Evolutionary conservation across 441 rosid genomes (phyloP), one percentile per base, ranked within the genome.

Genomic region (Erodium texanum): DNA sequence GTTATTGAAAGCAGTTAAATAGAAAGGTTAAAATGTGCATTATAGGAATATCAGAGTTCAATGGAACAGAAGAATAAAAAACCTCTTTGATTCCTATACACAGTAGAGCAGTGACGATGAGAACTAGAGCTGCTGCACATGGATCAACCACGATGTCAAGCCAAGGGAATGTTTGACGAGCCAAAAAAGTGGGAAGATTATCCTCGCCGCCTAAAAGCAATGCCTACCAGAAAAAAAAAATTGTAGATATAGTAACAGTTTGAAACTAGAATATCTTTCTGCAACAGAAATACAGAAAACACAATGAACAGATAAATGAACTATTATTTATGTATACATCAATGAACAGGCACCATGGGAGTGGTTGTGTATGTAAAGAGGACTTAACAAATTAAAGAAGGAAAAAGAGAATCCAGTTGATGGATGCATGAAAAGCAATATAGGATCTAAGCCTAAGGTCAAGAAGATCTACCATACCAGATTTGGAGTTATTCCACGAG

Each of bases 401-500:
- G 43, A 56, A 58, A 10, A 70, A 24, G 0, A 52, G 52, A 18
- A 64, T 11, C 9, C n/a, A 14, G 3, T 14, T 2, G 54, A 48
- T 48, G 3, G 19, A 14, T 48, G 19, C 16, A 66, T 18, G 24
- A 18, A 48, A 15, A 48, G 18, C 6, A 15, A 14, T 12, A 48
- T 48, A 3, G 3, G n/a, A 48, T 5, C 54, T 14, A 48, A 48
- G 54, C 54, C 54, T 3, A 5, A 48, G 54, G 54, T 48, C 0
- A 24, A 69, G 19, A 62, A 68, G 76, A 71, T 19, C 72, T 71
- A 77, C 69, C 75, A 41, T 11, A 93, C 98, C 89, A 93, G 86
- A 84, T 90, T 93, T 8, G 98, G 98, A 14, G 98, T 87, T 68
- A 91, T 88, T 79, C 99, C 99, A 27, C 99, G 96, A 70, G 97